Evolutionary conservation across 108 stramenopile genomes (phyloP).

Genomic region (Conticribra guillardii): DNA sequence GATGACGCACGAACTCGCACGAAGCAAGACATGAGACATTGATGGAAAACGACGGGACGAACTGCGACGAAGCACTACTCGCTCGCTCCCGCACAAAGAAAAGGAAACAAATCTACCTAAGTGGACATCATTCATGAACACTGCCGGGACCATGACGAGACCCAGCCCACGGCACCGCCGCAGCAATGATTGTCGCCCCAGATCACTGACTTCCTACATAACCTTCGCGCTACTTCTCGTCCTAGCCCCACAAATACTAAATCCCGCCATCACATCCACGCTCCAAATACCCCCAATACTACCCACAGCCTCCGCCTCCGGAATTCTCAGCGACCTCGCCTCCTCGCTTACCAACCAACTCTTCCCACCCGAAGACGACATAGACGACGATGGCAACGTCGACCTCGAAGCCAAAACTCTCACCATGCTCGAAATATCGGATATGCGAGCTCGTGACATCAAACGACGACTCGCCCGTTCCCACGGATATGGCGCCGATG

Average conservation of each 20-base stretch:
- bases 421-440: constrained; percentile 69
- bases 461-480: constrained; percentile 72
- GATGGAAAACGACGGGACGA: too few species aligned
- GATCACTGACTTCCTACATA: not conserved
- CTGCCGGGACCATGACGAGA: too few species aligned
- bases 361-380: constrained; percentile 42
- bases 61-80: too few species aligned
- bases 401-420: constrained; percentile 51
- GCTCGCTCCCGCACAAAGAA: too few species aligned
- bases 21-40: too few species aligned
- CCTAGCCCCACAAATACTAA: not conserved
- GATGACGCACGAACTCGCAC: too few species aligned
- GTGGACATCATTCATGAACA: too few species aligned
- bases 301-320: constrained; percentile 21
- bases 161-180: too few species aligned
- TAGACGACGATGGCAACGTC: constrained; percentile 10
- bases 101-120: too few species aligned
- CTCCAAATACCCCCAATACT: constrained; percentile 1
- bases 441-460: constrained; percentile 82
- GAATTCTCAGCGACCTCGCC: constrained; percentile 28
- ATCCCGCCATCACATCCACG: not conserved
- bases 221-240: not conserved
- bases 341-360: constrained; percentile 13
- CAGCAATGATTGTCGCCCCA: too few species aligned
- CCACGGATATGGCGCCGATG: constrained; percentile 82